These are phyloP conservation scores for Warburgia ugandensis DNA, from an alignment of 164 flowering plant genomes.

Conservation along the genomic window DNA sequence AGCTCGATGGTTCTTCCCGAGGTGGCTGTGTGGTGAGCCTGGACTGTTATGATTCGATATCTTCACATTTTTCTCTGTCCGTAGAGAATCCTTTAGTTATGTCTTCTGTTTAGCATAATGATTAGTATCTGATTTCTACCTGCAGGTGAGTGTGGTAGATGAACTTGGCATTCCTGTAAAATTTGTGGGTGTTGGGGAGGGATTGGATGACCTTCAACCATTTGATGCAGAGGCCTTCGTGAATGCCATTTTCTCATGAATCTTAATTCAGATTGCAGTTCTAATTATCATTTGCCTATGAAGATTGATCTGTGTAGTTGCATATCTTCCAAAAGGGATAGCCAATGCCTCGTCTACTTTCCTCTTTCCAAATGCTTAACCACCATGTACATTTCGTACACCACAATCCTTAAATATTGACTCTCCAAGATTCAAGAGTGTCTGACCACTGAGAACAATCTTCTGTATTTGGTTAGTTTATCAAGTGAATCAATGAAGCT, in stretches of 20 bases:
- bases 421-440: too few relatives aligned
- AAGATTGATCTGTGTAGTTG: too few relatives aligned
- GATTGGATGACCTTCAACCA: conserved; percentile 90
- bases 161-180: conserved; percentile 97
- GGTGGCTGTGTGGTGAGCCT: conserved; percentile 95
- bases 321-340: too few relatives aligned
- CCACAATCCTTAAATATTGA: too few relatives aligned
- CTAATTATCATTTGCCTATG: too few relatives aligned
- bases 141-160: conserved; percentile 95
- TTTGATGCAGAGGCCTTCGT: conserved; percentile 90
- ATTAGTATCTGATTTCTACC: not conserved
- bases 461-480: too few relatives aligned
- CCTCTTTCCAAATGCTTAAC: too few relatives aligned
- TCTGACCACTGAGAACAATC: too few relatives aligned
- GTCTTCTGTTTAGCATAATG: not conserved
- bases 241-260: conserved; percentile 72
- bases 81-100: not conserved
- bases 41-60: not conserved
- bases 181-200: conserved; percentile 98
- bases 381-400: too few relatives aligned
- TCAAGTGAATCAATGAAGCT: too few relatives aligned
- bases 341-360: too few relatives aligned
- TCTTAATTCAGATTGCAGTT: not conserved
- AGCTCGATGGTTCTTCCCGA: conserved; percentile 95
- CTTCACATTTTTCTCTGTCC: not conserved